phyloP scores from a whole-genome alignment of 768 basidiomycete genomes.

The Hericium rajendrae region DNA sequence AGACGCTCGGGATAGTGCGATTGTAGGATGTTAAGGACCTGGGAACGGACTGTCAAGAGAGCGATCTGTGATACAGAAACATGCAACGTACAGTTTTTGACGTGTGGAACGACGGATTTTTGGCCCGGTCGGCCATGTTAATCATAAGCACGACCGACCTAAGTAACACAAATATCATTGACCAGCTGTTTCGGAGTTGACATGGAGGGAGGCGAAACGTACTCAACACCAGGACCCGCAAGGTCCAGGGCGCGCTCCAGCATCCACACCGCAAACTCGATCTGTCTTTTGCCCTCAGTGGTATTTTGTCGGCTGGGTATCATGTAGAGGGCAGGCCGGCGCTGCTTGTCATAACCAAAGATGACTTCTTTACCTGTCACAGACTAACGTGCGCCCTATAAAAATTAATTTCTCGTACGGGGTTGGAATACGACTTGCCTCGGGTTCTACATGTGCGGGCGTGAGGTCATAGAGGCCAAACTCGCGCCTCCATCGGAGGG shows the following conservation, averaged over 20 bases:
- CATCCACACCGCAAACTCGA: constrained; percentile 68
- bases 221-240: constrained; percentile 80
- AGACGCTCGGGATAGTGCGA: constrained; percentile 84
- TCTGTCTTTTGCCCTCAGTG: constrained; percentile 52
- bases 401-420: neutral
- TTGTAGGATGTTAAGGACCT: constrained; percentile 49
- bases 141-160: constrained; percentile 67
- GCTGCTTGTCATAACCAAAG: constrained; percentile 62
- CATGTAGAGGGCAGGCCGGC: constrained; percentile 66
- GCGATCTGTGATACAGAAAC: neutral
- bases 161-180: neutral
- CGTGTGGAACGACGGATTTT: constrained; percentile 36
- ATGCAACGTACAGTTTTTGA: constrained; percentile 25
- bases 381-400: constrained; percentile 31
- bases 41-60: neutral
- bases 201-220: constrained; percentile 17
- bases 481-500: constrained; percentile 73
- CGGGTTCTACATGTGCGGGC: constrained; percentile 58
- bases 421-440: constrained; percentile 34
- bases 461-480: constrained; percentile 65
- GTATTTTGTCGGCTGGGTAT: constrained; percentile 70
- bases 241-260: constrained; percentile 70
- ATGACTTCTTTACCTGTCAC: constrained; percentile 75
- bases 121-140: constrained; percentile 67
- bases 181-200: neutral